phyloP scores from a whole-genome alignment of 2,329 filamentous ascomycete species.

The Fusarium sp. region DNA sequence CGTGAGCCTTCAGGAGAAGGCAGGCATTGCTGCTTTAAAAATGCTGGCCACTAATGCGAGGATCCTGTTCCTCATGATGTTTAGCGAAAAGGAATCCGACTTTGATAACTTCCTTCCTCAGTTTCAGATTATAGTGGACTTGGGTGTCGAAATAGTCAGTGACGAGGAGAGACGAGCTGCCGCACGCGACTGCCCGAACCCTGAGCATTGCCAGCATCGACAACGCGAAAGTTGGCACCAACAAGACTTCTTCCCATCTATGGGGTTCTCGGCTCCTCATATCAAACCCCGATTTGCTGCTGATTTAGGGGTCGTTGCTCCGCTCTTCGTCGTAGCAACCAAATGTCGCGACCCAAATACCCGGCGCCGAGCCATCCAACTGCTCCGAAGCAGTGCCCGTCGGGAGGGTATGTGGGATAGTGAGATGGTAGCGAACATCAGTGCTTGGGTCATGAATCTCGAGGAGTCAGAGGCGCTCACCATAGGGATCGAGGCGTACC shows the following conservation, averaged over 20 bases:
- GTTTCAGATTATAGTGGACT: constrained; percentile 67
- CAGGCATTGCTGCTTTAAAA: constrained; percentile 71
- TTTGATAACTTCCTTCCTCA: constrained; percentile 67
- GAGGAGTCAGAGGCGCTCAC: constrained; percentile 62
- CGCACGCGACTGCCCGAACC: constrained; percentile 60
- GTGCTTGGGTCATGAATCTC: constrained; percentile 66
- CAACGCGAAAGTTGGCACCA: constrained; percentile 30
- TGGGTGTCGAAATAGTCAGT: constrained; percentile 70
- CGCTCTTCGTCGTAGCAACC: constrained; percentile 74
- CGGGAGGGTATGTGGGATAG: constrained; percentile 79
- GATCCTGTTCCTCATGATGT: constrained; percentile 71
- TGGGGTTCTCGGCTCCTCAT: constrained; percentile 61
- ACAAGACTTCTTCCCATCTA: constrained; percentile 54
- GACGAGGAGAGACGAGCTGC: constrained; percentile 67
- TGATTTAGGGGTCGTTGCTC: constrained; percentile 73
- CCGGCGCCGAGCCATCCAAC: constrained; percentile 70
- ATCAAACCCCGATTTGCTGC: constrained; percentile 74
- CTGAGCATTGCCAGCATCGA: constrained; percentile 58
- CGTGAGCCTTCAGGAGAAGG: constrained; percentile 67
- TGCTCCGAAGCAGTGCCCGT: constrained; percentile 70
- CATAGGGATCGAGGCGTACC: constrained; percentile 30
- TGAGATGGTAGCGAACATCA: constrained; percentile 67
- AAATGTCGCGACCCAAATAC: constrained; percentile 71
- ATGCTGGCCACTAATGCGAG: constrained; percentile 71
- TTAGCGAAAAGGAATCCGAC: constrained; percentile 68